A percentile compares a stretch with the other conserved stretches of the same genome.
Evolutionary conservation across 108 stramenopile species (phyloP).

Genomic region (Fragilariopsis cylindrus): DNA sequence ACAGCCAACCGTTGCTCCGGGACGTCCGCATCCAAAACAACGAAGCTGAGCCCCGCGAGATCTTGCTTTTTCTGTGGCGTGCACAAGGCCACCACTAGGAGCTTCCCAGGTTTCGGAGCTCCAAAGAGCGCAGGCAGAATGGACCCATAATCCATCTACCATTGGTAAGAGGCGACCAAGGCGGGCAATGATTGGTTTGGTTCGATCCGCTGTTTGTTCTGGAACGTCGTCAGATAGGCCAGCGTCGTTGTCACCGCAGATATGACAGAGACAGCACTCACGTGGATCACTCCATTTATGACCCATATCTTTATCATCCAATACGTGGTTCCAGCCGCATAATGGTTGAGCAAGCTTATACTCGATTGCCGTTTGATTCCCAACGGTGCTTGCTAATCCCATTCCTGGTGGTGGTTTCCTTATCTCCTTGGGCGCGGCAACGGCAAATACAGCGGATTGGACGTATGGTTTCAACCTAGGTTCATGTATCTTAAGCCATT

Average conservation of each 20-base stretch:
- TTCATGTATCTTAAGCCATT: slow-evolving; percentile 40
- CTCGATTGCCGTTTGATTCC: neutral
- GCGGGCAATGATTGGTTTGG: slow-evolving; percentile 21
- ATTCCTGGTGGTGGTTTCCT: neutral
- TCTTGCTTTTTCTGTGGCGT: slow-evolving; percentile 60
- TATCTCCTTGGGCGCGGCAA: slow-evolving; percentile 1
- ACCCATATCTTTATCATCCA: slow-evolving; percentile 11
- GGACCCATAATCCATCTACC: slow-evolving; percentile 60
- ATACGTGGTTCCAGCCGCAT: slow-evolving; percentile 51
- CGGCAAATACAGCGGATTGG: slow-evolving; percentile 22
- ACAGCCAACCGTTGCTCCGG: slow-evolving; percentile 66
- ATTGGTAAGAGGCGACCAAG: slow-evolving; percentile 66
- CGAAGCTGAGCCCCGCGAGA: slow-evolving; percentile 61
- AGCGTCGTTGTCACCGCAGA: slow-evolving; percentile 72
- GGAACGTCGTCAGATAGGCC: slow-evolving; percentile 37
- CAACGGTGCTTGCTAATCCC: neutral
- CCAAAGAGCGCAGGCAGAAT: slow-evolving; percentile 68
- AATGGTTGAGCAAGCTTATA: slow-evolving; percentile 42
- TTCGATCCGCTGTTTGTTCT: slow-evolving; percentile 4
- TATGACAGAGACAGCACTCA: slow-evolving; percentile 62
- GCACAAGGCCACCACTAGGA: slow-evolving; percentile 41
- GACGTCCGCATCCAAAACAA: slow-evolving; percentile 75
- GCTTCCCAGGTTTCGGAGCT: slow-evolving; percentile 67
- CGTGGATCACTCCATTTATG: slow-evolving; percentile 61
- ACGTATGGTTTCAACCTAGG: slow-evolving; percentile 26